A percentile compares a stretch with the other conserved stretches of the same genome.
Evolutionary conservation across 1,139 yeast species (phyloP).

Genomic region (Magnusiomyces tetraspermus): DNA sequence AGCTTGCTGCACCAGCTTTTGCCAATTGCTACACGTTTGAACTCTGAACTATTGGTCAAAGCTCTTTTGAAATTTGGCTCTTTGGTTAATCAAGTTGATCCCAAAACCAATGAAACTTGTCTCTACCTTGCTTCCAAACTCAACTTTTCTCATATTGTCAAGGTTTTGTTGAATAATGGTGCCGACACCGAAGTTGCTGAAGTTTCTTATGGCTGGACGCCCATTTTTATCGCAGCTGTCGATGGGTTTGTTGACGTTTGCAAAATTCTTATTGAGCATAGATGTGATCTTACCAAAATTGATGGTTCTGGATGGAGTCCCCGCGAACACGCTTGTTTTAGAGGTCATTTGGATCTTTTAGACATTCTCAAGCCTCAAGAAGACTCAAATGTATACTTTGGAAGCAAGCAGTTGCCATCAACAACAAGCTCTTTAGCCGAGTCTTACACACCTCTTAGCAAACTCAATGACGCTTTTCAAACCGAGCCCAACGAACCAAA

Average conservation of each 20-base stretch:
- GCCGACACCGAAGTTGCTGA: conserved; percentile 77
- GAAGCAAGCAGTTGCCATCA: background rate
- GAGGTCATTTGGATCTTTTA: conserved; percentile 76
- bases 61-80: conserved; percentile 51
- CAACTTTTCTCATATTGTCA: conserved; percentile 46
- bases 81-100: conserved; percentile 57
- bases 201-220: conserved; percentile 85
- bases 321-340: conserved; percentile 85
- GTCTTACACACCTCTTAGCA: background rate
- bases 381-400: conserved; percentile 7
- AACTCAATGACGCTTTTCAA: background rate
- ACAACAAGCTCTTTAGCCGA: background rate
- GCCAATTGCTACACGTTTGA: conserved; percentile 53
- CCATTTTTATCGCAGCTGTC: conserved; percentile 81
- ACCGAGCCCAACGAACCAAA: background rate
- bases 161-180: conserved; percentile 43
- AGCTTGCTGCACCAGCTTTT: conserved; percentile 36
- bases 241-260: conserved; percentile 65
- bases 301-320: conserved; percentile 97
- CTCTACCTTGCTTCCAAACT: conserved; percentile 69
- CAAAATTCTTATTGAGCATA: conserved; percentile 42
- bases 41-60: conserved; percentile 48
- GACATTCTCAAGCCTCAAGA: conserved; percentile 44
- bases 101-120: conserved; percentile 62
- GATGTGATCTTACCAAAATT: conserved; percentile 41